phyloP scores from a whole-genome alignment of 2,329 filamentous ascomycete genomes.

The Chrysoporthe cubensis region DNA sequence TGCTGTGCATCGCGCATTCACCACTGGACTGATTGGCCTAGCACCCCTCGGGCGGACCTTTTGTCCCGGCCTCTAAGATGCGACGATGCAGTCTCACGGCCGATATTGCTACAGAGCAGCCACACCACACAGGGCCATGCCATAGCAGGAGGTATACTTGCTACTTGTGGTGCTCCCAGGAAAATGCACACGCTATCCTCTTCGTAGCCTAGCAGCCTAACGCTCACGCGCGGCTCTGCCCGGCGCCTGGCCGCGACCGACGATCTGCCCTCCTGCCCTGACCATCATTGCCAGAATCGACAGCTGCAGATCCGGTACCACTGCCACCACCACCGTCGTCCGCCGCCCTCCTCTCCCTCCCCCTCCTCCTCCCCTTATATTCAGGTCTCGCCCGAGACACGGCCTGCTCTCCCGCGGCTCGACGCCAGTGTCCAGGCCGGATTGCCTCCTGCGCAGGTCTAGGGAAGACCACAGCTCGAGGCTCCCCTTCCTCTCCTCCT shows the following conservation, averaged over 20 bases:
- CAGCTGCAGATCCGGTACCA: neutral
- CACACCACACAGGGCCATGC: too few relatives aligned
- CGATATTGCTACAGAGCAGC: too few relatives aligned
- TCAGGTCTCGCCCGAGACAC: too few relatives aligned
- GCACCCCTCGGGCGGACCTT: neutral
- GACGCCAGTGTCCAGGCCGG: neutral
- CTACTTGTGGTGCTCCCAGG: neutral
- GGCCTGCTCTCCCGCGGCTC: too few relatives aligned
- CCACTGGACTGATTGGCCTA: neutral
- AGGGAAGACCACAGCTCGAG: neutral
- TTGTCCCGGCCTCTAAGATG: neutral
- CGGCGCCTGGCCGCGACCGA: neutral
- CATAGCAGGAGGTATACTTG: neutral
- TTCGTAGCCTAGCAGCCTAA: neutral
- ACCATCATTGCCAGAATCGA: conserved; percentile 13
- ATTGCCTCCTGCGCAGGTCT: neutral
- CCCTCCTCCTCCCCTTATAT: neutral
- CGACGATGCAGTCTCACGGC: too few relatives aligned
- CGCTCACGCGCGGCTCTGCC: conserved; percentile 7
- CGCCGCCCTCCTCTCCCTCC: neutral
- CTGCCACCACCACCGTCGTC: neutral
- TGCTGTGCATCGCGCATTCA: neutral
- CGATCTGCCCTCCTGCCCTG: conserved; percentile 2
- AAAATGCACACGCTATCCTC: neutral
- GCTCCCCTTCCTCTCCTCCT: neutral